These are phyloP conservation scores for Debaryomyces sp. DNA, from an alignment of 1,139 yeast genomes.

Conservation along the genomic window DNA sequence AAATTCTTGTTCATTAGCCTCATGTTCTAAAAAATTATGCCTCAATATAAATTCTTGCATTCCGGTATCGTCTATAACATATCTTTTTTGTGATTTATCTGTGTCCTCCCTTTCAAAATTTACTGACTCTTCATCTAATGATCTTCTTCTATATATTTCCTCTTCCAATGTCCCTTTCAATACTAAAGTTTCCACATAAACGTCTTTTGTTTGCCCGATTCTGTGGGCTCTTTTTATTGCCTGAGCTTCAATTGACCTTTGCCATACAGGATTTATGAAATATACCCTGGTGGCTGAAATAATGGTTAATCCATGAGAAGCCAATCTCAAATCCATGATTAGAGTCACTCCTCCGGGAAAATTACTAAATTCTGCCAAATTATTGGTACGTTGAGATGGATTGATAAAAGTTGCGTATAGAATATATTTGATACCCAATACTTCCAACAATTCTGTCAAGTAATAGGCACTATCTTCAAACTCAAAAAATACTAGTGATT, in stretches of 20 bases:
- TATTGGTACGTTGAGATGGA: constrained; percentile 52
- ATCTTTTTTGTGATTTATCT: constrained; percentile 23
- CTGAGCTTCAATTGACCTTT: constrained; percentile 67
- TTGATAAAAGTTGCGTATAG: constrained; percentile 65
- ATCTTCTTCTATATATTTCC: constrained; percentile 54
- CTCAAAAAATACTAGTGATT: constrained; percentile 68
- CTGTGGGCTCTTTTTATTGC: constrained; percentile 76
- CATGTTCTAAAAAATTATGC: constrained; percentile 47
- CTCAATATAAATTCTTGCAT: constrained; percentile 58
- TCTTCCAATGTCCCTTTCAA: constrained; percentile 66
- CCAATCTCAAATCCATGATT: constrained; percentile 68
- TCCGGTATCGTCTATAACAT: constrained; percentile 57
- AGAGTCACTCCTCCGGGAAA: constrained; percentile 53
- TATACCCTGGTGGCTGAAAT: constrained; percentile 69
- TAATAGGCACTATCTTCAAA: constrained; percentile 73
- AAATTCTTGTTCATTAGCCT: constrained; percentile 29
- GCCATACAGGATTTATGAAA: constrained; percentile 73
- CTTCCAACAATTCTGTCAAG: constrained; percentile 62
- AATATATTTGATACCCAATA: constrained; percentile 60
- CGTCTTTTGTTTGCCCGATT: constrained; percentile 58
- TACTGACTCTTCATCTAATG: constrained; percentile 17
- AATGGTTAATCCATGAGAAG: constrained; percentile 72
- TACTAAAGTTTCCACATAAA: constrained; percentile 65
- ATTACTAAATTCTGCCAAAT: constrained; percentile 53
- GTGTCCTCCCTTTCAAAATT: constrained; percentile 19